phyloP scores from a whole-genome alignment of 2,329 filamentous ascomycete species.

The Leptographium radiaticola region DNA sequence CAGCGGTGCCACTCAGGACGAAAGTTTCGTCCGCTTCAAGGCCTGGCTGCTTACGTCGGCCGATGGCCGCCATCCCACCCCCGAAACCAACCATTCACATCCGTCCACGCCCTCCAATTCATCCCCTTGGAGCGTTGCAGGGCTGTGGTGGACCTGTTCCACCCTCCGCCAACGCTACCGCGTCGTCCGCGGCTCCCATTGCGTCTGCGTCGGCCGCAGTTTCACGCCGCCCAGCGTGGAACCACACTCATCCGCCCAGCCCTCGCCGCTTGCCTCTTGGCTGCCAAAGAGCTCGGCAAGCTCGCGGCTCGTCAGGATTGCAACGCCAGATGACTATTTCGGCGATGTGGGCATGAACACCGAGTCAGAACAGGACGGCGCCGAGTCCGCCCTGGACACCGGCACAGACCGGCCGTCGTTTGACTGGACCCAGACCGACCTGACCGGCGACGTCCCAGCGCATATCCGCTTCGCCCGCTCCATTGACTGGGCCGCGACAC shows the following conservation, averaged over 20 bases:
- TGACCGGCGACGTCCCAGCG: constrained; percentile 47
- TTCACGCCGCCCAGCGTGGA: not conserved
- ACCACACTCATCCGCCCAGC: not conserved
- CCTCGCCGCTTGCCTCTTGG: not conserved
- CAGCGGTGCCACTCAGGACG: constrained; percentile 1
- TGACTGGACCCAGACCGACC: constrained; percentile 66
- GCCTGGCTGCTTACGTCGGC: constrained; percentile 50
- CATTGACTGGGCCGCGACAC: constrained; percentile 59
- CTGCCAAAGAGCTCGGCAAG: not conserved
- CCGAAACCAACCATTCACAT: constrained; percentile 16
- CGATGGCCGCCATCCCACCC: constrained; percentile 36
- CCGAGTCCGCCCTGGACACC: constrained; percentile 10
- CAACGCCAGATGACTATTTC: not conserved
- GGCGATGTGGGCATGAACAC: not conserved
- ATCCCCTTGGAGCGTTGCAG: constrained; percentile 45
- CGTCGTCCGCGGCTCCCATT: constrained; percentile 45
- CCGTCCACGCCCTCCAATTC: not conserved
- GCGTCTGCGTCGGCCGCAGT: constrained; percentile 20
- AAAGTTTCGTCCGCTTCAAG: constrained; percentile 51
- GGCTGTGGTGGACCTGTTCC: constrained; percentile 55
- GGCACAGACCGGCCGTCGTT: constrained; percentile 41
- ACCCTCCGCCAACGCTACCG: constrained; percentile 57
- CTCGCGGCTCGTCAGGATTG: constrained; percentile 1
- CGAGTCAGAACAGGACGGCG: no score
- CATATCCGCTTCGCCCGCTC: constrained; percentile 64